phyloP scores from a whole-genome alignment of 305 asterid genomes.

The Fraxinus albicans region DNA sequence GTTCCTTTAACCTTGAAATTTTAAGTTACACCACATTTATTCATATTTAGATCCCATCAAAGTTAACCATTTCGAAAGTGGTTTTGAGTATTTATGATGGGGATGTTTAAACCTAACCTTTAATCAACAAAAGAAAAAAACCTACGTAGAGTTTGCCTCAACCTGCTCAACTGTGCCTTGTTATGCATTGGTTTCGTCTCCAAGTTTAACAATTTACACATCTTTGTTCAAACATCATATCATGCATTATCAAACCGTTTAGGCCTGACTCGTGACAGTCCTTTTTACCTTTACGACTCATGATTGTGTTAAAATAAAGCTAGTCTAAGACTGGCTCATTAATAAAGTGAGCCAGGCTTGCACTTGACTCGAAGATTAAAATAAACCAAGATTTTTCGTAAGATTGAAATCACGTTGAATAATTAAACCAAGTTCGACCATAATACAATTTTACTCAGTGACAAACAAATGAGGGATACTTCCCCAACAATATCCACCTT shows the following conservation, averaged over 20 bases:
- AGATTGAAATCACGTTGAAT: not conserved
- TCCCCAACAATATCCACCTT: not conserved
- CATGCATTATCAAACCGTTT: not conserved
- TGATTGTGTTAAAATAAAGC: not conserved
- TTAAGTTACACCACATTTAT: not conserved
- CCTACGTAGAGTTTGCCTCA: not conserved
- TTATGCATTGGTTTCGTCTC: not conserved
- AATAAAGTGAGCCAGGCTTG: not conserved
- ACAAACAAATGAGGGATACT: not conserved
- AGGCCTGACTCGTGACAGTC: not conserved
- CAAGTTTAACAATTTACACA: not conserved
- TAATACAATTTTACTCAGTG: not conserved
- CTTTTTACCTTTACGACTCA: not conserved
- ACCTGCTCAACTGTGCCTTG: not conserved
- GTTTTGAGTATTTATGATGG: not conserved
- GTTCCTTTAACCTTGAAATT: not conserved
- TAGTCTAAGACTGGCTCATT: not conserved
- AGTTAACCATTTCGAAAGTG: not conserved
- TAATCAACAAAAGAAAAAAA: not conserved
- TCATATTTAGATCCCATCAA: not conserved
- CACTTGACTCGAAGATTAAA: not conserved
- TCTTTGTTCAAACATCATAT: not conserved
- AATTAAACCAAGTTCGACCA: not conserved
- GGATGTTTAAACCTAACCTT: not conserved
- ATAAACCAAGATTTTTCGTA: not conserved